These are phyloP conservation scores for Nidula niveotomentosa DNA, from an alignment of 1,284 basidiomycete species.

Conservation along the genomic window DNA sequence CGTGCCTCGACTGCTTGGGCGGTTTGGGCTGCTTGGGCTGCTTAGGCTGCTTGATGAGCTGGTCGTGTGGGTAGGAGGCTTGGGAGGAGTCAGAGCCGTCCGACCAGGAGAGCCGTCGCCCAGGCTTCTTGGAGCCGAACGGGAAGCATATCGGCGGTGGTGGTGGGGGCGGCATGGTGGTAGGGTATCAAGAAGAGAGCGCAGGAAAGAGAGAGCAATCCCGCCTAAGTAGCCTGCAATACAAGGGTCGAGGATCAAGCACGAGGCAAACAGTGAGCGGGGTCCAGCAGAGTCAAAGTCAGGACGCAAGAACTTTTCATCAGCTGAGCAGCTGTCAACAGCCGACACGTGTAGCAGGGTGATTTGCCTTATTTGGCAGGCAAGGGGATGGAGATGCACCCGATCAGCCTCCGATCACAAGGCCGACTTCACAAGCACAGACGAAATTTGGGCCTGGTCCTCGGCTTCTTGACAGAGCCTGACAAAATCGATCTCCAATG, in stretches of 20 bases:
- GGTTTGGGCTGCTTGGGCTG: too few species aligned
- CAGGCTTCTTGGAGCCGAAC: conserved; percentile 42
- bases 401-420: conserved; percentile 10
- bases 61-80: conserved; percentile 17
- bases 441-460: not conserved
- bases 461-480: not conserved
- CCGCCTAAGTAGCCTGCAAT: not conserved
- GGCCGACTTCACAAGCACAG: not conserved
- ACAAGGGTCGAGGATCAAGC: conserved; percentile 4
- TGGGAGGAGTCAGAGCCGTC: conserved; percentile 25
- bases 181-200: conserved; percentile 4
- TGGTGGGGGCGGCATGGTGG: conserved; percentile 43
- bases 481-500: not conserved
- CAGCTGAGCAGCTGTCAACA: conserved; percentile 7
- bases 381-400: conserved; percentile 4
- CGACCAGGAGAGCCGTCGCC: conserved; percentile 41
- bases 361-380: conserved; percentile 12
- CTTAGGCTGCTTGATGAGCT: conserved; percentile 17
- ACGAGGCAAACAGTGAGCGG: conserved; percentile 18
- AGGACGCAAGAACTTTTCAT: conserved; percentile 9
- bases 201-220: not conserved
- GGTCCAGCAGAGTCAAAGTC: not conserved
- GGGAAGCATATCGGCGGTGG: conserved; percentile 60
- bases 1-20: conserved; percentile 22
- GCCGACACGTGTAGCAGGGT: conserved; percentile 12